phyloP scores from a whole-genome alignment of 2,329 filamentous ascomycete species.

The Daldinia sp. region DNA sequence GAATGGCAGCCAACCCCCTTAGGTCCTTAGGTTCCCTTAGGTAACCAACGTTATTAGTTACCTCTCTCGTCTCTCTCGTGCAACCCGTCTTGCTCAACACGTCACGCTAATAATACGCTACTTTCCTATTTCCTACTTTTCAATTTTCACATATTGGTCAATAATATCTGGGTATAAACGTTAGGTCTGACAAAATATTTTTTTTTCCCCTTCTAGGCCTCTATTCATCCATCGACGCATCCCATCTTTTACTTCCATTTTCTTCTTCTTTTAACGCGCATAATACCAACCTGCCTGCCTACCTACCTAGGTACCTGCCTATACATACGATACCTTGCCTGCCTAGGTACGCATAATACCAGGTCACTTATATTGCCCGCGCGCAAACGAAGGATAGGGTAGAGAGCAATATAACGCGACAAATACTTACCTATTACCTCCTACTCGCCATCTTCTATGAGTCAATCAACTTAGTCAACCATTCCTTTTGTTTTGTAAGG shows the following conservation, averaged over 20 bases:
- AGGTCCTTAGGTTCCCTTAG: no score
- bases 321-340: no score
- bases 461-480: slow-evolving; percentile 12
- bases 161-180: neutral
- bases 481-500: neutral
- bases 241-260: neutral
- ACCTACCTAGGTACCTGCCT: no score
- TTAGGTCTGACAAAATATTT: slow-evolving; percentile 6
- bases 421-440: no score
- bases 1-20: slow-evolving; percentile 2
- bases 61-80: slow-evolving; percentile 9
- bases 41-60: slow-evolving; percentile 18
- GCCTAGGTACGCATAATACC: no score
- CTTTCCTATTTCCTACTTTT: neutral
- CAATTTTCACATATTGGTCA: neutral
- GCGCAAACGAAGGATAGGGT: neutral
- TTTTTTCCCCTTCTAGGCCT: slow-evolving; percentile 1
- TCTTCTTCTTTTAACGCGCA: no score
- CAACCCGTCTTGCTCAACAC: slow-evolving; percentile 10
- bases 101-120: slow-evolving; percentile 3
- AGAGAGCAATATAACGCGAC: neutral
- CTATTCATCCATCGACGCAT: neutral
- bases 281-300: neutral
- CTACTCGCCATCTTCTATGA: slow-evolving; percentile 24
- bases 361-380: neutral